Conservation (phyloP, 129 eudicot species). For the Arctium lappa region DNA sequence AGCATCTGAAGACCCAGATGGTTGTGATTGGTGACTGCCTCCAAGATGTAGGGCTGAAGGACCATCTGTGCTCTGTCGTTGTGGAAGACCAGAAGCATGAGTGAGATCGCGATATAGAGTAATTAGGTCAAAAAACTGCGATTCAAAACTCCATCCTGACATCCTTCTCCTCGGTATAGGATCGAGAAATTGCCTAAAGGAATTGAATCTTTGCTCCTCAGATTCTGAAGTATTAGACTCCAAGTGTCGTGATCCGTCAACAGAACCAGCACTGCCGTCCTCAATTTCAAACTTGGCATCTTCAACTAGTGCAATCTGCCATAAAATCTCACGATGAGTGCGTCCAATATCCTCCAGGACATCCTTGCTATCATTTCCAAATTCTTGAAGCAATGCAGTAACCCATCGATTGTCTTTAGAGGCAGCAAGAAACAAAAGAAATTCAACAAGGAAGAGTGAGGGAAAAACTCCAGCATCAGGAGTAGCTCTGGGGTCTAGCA, state of each 20-base stretch:
- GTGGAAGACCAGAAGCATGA: constrained; percentile 70
- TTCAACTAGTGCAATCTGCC: constrained; percentile 93
- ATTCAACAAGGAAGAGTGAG: constrained; percentile 85
- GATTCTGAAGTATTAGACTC: constrained; percentile 45
- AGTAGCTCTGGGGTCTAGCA: constrained; percentile 61
- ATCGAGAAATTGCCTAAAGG: constrained; percentile 90
- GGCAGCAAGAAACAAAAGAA: constrained; percentile 89
- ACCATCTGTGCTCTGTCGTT: constrained; percentile 32
- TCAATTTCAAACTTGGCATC: constrained; percentile 61
- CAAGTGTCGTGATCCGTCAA: constrained; percentile 39
- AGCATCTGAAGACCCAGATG: constrained; percentile 49
- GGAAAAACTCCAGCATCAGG: constrained; percentile 70
- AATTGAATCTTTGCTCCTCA: constrained; percentile 77
- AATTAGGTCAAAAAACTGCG: constrained; percentile 87
- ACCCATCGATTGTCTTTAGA: constrained; percentile 92
- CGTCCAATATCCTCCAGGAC: constrained; percentile 84
- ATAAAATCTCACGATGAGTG: constrained; percentile 76
- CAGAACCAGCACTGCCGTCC: constrained; percentile 42
- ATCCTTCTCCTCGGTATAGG: constrained; percentile 77
- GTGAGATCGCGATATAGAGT: constrained; percentile 74
- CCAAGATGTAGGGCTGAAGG: constrained; percentile 44
- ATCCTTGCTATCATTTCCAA: constrained; percentile 82
- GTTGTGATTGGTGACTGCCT: constrained; percentile 38
- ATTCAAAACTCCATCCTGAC: constrained; percentile 94
- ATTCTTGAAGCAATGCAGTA: constrained; percentile 80